Conservation (phyloP, 257 asterid species). For the Mentha longifolia region DNA sequence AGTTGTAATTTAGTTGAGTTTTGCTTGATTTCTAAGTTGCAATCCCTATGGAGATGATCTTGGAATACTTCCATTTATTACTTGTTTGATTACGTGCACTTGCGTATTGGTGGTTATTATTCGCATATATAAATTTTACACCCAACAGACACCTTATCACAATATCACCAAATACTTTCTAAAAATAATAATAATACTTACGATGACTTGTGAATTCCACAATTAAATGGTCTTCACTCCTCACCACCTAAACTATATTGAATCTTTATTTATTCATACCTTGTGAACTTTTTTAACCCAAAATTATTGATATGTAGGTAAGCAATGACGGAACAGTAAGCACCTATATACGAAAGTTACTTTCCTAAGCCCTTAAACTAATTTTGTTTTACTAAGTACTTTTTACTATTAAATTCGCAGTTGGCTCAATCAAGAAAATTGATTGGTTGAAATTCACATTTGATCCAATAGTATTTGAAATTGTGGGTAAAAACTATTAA, state of each 20-base stretch:
- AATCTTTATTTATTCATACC: background rate
- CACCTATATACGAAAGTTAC: background rate
- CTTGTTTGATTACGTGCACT: no score
- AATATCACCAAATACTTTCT: background rate
- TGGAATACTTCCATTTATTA: no score
- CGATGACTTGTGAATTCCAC: background rate
- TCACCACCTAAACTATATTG: background rate
- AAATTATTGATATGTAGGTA: background rate
- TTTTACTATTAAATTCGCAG: background rate
- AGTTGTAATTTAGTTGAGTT: no score
- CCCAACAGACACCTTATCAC: no score
- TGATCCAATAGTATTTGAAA: background rate
- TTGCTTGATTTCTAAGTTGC: no score
- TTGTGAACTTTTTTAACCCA: background rate
- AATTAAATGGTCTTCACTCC: background rate
- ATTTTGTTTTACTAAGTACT: background rate
- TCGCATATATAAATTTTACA: no score
- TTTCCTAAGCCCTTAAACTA: background rate
- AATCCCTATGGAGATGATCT: no score
- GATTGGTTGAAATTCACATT: slow-evolving; percentile 6
- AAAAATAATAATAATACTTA: background rate
- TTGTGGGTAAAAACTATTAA: background rate
- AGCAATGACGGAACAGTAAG: background rate
- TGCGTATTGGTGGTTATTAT: no score
- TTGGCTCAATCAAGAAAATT: background rate